Percentiles rank a stretch among this genome's conserved stretches.
Conservation (phyloP, 2,329 filamentous ascomycete genomes). For the Arthrinium puccinioides region DNA sequence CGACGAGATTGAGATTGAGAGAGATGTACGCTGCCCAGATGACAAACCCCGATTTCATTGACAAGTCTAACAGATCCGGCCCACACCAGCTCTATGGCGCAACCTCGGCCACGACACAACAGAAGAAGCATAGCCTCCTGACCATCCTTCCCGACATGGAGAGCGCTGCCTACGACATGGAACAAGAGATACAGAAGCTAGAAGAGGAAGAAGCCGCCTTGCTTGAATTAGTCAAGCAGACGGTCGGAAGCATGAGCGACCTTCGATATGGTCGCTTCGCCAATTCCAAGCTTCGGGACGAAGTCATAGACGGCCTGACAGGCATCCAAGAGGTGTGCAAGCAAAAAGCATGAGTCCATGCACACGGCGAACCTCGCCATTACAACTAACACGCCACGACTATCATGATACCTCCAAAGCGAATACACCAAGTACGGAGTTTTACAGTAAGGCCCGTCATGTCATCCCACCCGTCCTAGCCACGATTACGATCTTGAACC, state of each 20-base stretch:
- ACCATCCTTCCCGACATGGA: conserved; percentile 66
- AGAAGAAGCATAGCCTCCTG: conserved; percentile 50
- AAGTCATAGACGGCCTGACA: conserved; percentile 60
- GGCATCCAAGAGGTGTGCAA: conserved; percentile 59
- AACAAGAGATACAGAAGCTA: conserved; percentile 59
- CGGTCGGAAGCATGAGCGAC: conserved; percentile 70
- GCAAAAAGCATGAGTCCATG: conserved; percentile 30
- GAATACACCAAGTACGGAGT: too few relatives aligned
- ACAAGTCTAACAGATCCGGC: conserved; percentile 10
- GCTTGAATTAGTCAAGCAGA: conserved; percentile 54
- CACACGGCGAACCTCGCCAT: too few relatives aligned
- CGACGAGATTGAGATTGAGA: conserved; percentile 57
- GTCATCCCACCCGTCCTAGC: too few relatives aligned
- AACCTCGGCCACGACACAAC: conserved; percentile 32
- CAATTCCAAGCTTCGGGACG: conserved; percentile 54
- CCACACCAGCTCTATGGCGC: conserved; percentile 50
- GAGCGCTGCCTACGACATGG: conserved; percentile 55
- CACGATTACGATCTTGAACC: too few relatives aligned
- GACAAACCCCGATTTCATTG: neutral
- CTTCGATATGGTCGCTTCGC: conserved; percentile 72
- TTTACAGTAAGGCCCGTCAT: too few relatives aligned
- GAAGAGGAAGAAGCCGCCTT: conserved; percentile 57
- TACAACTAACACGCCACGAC: conserved; percentile 5
- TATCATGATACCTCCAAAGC: too few relatives aligned
- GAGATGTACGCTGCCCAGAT: conserved; percentile 35